phyloP scores from a whole-genome alignment of 495 filamentous ascomycete genomes.

The Hypoxylon trugodes region DNA sequence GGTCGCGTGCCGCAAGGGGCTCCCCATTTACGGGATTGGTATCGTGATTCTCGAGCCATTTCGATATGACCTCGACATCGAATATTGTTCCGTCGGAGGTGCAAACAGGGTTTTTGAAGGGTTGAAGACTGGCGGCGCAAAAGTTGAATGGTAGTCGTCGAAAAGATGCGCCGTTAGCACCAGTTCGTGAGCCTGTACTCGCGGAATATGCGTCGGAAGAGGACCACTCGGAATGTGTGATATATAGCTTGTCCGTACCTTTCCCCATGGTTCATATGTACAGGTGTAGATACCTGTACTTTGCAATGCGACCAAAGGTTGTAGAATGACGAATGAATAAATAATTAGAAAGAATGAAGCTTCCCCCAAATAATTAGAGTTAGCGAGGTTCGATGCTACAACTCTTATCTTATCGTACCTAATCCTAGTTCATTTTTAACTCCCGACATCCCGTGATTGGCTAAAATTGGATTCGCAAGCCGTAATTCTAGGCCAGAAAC shows the following conservation, averaged over 20 bases:
- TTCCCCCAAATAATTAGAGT: slow-evolving; percentile 3
- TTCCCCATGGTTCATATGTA: slow-evolving; percentile 50
- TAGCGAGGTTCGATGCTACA: not conserved
- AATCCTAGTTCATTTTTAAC: not conserved
- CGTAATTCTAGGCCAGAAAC: too few relatives aligned
- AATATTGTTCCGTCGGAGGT: slow-evolving; percentile 81
- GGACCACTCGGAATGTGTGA: slow-evolving; percentile 97
- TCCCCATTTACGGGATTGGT: slow-evolving; percentile 89
- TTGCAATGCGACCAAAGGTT: slow-evolving; percentile 9
- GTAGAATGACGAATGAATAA: not conserved
- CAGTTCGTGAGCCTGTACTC: slow-evolving; percentile 66
- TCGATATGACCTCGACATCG: slow-evolving; percentile 83
- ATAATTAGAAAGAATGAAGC: not conserved
- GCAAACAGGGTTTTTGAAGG: slow-evolving; percentile 86
- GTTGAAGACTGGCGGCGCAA: slow-evolving; percentile 94
- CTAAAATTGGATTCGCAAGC: too few relatives aligned
- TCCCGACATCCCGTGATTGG: slow-evolving; percentile 2
- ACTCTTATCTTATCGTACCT: slow-evolving; percentile 38
- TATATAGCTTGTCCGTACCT: slow-evolving; percentile 81
- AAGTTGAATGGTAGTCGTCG: slow-evolving; percentile 96
- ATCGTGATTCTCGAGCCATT: slow-evolving; percentile 92
- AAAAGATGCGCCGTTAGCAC: slow-evolving; percentile 69
- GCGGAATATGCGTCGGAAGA: slow-evolving; percentile 85
- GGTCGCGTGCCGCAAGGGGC: slow-evolving; percentile 78
- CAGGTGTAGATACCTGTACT: not conserved